Base-by-base conservation (phyloP, 2,329 filamentous ascomycete species). In the Penicillium verrucosum region DNA sequence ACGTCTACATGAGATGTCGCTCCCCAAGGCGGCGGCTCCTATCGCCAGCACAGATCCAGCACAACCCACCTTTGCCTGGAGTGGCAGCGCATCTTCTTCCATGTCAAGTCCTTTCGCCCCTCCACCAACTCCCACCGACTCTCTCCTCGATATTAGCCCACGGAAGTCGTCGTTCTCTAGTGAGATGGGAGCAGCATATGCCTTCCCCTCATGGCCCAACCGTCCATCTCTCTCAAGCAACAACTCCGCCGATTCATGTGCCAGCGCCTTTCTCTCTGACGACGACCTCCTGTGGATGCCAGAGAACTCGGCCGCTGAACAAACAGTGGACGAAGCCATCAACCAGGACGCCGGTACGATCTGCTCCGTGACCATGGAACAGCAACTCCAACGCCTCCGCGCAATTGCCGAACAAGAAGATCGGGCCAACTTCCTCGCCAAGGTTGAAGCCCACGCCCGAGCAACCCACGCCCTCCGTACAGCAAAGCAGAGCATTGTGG, bases 191-290 rank as follows among this genome's bases (percentile, higher is more conserved):
- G 74, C 70, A 29, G 69, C 73, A 50, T 77, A 75, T 57, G 75
- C 75, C 5, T 77, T 77, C 49, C 75, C 75, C 9, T 77, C 75
- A 5, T 77, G 75, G 75, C 75, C 75, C 44, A 77, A 76, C 67
- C 64, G 75, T 5, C 66, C 72, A 2, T 73, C 73, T 9, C 69
- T 77, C 21, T 66, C 71, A 44, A 70, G 58, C 58, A 63, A 63
- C 51, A 67, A 71, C 43, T 68, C 71, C 3, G 66, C 69, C 11
- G 59, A 66, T 14, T 68, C 67, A 1, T 70, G 61, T 8, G 68
- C 71, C 46, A 75, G 69, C 57, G 72, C 75, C 44, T 77, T 74
- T 50, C 71, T 77, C 29, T 76, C 75, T 12, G 75, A 77, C 45
- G 75, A 77, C 56, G 75, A 77, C 45, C 69, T 77, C 37, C 72